Evolutionary conservation across 2,329 filamentous ascomycete species (phyloP).

Genomic region (Basipetospora chlamydospora): DNA sequence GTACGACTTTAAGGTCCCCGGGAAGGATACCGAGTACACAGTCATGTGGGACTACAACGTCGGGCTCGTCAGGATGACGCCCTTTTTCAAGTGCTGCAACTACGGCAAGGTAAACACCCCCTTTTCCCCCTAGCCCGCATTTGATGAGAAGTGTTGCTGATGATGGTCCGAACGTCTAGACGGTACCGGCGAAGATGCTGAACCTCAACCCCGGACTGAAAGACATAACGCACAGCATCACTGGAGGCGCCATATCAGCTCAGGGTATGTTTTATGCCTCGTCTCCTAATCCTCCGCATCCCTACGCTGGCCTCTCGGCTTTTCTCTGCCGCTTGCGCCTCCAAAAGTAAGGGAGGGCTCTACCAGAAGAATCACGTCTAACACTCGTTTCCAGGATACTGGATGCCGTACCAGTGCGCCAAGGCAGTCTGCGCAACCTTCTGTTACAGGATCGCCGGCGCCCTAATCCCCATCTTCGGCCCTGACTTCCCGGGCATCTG

Average conservation of each 20-base stretch:
- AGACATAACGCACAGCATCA: conserved; percentile 89
- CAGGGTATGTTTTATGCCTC: conserved; percentile 66
- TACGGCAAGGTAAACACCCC: conserved; percentile 64
- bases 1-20: conserved; percentile 64
- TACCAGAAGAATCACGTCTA: no score
- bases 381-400: conserved; percentile 77
- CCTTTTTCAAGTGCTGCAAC: conserved; percentile 82
- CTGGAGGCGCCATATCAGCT: conserved; percentile 74
- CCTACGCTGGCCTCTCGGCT: no score
- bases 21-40: conserved; percentile 49
- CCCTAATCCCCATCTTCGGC: conserved; percentile 83
- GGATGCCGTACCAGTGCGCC: conserved; percentile 85
- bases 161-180: conserved; percentile 50
- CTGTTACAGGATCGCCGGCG: conserved; percentile 70
- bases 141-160: background rate
- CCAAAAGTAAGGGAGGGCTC: no score
- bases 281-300: conserved; percentile 7
- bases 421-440: conserved; percentile 81
- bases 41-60: conserved; percentile 98
- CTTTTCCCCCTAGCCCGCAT: background rate
- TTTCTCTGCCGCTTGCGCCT: no score
- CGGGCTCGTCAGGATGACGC: conserved; percentile 83
- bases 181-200: conserved; percentile 72
- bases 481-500: conserved; percentile 64
- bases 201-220: conserved; percentile 65